phyloP scores from a whole-genome alignment of 306 rosid genomes.

The Cucumis hystrix region DNA sequence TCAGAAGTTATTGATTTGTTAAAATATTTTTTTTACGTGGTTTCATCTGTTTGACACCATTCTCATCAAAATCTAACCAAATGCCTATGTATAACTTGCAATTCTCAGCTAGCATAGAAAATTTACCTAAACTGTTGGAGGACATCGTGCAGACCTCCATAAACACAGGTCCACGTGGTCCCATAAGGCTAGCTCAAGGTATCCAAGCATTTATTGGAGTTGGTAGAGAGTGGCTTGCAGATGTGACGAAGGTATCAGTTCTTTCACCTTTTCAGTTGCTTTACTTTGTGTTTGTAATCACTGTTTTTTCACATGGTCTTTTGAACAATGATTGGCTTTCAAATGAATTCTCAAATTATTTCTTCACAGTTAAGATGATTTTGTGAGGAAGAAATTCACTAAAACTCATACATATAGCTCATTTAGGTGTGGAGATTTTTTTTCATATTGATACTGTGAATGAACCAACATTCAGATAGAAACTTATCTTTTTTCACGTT shows the following conservation, averaged over 20 bases:
- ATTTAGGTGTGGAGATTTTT: not conserved
- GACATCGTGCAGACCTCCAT: conserved; percentile 81
- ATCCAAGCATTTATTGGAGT: conserved; percentile 81
- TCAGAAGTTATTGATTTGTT: not conserved
- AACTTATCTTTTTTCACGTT: not conserved
- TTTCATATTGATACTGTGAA: not conserved
- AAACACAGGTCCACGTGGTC: conserved; percentile 82
- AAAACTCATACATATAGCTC: not conserved
- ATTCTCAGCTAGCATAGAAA: conserved; percentile 46
- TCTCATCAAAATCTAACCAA: not conserved
- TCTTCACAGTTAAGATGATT: not conserved
- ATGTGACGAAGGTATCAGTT: conserved; percentile 44
- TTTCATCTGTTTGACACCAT: not conserved
- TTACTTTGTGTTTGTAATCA: not conserved
- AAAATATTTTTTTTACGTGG: not conserved
- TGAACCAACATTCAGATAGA: not conserved
- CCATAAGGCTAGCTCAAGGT: conserved; percentile 73
- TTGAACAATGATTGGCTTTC: not conserved
- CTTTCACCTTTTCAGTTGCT: not conserved
- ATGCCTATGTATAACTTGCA: conserved; percentile 2
- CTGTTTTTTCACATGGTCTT: not conserved
- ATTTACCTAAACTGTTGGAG: conserved; percentile 76
- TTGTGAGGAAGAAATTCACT: not conserved
- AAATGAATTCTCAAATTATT: not conserved
- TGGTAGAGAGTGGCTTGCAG: conserved; percentile 85